Base-by-base conservation (phyloP, 1,284 basidiomycete species). In the Thecaphora thlaspeos region DNA sequence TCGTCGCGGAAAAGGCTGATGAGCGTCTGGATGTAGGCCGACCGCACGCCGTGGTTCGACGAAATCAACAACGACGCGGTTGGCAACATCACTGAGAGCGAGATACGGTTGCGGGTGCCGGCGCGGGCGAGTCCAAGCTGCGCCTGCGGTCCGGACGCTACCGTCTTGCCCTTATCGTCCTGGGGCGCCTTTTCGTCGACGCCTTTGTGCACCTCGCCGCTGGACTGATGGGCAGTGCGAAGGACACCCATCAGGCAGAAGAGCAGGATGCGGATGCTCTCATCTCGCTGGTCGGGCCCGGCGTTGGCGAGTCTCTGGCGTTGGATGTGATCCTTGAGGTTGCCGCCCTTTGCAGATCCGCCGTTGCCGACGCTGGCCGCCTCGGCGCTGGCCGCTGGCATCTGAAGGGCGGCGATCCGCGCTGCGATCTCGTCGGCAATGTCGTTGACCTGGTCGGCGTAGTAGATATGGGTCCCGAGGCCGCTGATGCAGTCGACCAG, bases 361-460 rank as follows among this genome's bases (percentile, higher is more conserved):
- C 80, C 82, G 47, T 42, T 46, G 45, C 48, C 53, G 55, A 58
- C 41, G 5, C 53, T 54, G 18, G 57, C 51, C 10, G 58, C 64
- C 22, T 54, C 57, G 17, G 83, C 38, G 77, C 80, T 19, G 83
- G 75, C 44, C 15, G 86, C 86, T 61, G 85, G 86, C 15, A 83
- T 81, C 71, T 91, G 88, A 22, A 91, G 81, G 0, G 82, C 80
- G 4, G 84, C 81, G n/a, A 96, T 83, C 22, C 90, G 85, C 53
- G 84, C 84, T 38, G 90, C 85, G 24, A 94, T 81, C 78, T 95
- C 92, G 59, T 86, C 87, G 14, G 90, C 86, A 47, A 96, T 86
- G 77, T 96, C 93, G 75, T 91, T 90, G 59, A 94, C 90, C 80
- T 98, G 94, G 76, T 96, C 94, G 42, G 90, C 88, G 76, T 97